Percentiles rank a stretch among this genome's conserved stretches.
phyloP scores from a whole-genome alignment of 2,329 filamentous ascomycete genomes.

The Calonectria hongkongensis region DNA sequence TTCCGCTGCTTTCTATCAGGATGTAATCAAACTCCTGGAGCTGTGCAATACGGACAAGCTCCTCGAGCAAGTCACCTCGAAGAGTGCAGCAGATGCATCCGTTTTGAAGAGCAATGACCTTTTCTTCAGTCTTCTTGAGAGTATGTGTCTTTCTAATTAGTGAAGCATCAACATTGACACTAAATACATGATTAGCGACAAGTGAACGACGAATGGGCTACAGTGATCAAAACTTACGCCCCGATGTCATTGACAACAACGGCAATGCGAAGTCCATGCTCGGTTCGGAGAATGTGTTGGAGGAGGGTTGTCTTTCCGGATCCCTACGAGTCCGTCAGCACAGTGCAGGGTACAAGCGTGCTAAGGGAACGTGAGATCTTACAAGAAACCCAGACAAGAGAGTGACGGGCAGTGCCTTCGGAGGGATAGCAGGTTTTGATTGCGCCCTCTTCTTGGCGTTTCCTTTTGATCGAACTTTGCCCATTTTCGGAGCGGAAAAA shows the following conservation, averaged over 20 bases:
- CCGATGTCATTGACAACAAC: constrained; percentile 85
- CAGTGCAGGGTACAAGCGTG: too few species aligned
- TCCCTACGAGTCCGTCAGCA: constrained; percentile 64
- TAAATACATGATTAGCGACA: constrained; percentile 48
- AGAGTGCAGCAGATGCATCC: constrained; percentile 87
- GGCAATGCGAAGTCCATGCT: constrained; percentile 81
- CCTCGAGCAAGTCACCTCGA: constrained; percentile 81
- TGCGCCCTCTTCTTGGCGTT: constrained; percentile 39
- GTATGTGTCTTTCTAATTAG: constrained; percentile 74
- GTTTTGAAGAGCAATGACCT: constrained; percentile 81
- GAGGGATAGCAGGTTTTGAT: constrained; percentile 42
- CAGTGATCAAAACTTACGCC: constrained; percentile 61
- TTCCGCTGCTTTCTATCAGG: constrained; percentile 82
- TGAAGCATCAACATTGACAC: constrained; percentile 79
- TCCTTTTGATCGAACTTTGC: constrained; percentile 42
- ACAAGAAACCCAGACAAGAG: constrained; percentile 61
- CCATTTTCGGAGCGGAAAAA: constrained; percentile 41
- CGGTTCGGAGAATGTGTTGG: constrained; percentile 79
- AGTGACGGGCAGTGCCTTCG: constrained; percentile 58
- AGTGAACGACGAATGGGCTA: fast-evolving
- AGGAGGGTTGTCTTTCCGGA: constrained; percentile 83
- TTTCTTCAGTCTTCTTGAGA: constrained; percentile 76
- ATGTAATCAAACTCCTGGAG: constrained; percentile 81
- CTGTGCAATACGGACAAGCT: constrained; percentile 78
- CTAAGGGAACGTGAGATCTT: neutral